These are phyloP conservation scores for Sungouiozyma ichnusensis DNA, from an alignment of 805 yeast species.

Conservation along the genomic window DNA sequence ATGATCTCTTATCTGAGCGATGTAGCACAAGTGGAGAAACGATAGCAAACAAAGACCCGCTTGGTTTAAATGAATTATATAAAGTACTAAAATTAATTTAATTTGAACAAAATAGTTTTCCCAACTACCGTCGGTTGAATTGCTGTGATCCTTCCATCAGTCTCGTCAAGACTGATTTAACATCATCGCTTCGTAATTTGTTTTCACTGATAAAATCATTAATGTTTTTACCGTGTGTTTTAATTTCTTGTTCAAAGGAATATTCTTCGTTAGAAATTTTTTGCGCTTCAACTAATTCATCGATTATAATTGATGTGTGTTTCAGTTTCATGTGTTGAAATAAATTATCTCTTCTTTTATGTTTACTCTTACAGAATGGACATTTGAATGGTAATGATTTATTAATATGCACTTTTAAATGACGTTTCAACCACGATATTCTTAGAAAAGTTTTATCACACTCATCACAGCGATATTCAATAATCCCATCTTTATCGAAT, in stretches of 20 bases:
- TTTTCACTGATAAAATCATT: conserved; percentile 11
- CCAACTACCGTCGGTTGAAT: too few species aligned
- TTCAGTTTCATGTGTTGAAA: conserved; percentile 26
- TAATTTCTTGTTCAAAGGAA: not conserved
- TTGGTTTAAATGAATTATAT: not conserved
- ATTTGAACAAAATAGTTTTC: too few species aligned
- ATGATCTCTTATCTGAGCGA: too few species aligned
- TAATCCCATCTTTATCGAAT: not conserved
- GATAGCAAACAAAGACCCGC: not conserved
- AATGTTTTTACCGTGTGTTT: conserved; percentile 1
- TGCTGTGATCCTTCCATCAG: too few species aligned
- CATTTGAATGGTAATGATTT: conserved; percentile 19
- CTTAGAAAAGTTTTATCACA: conserved; percentile 23
- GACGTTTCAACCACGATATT: conserved; percentile 26
- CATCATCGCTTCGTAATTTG: conserved; percentile 16
- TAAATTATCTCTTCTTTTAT: conserved; percentile 27
- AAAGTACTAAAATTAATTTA: too few species aligned
- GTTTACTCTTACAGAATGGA: conserved; percentile 25
- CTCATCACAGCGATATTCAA: conserved; percentile 17
- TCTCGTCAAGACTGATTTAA: conserved; percentile 11
- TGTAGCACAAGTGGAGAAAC: too few species aligned
- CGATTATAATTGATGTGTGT: conserved; percentile 19
- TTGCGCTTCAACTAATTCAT: conserved; percentile 10
- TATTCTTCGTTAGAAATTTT: not conserved
- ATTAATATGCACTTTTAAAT: conserved; percentile 21